These are phyloP conservation scores for Exophiala dermatitidis DNA, from an alignment of 2,329 filamentous ascomycete species.

Conservation along the genomic window DNA sequence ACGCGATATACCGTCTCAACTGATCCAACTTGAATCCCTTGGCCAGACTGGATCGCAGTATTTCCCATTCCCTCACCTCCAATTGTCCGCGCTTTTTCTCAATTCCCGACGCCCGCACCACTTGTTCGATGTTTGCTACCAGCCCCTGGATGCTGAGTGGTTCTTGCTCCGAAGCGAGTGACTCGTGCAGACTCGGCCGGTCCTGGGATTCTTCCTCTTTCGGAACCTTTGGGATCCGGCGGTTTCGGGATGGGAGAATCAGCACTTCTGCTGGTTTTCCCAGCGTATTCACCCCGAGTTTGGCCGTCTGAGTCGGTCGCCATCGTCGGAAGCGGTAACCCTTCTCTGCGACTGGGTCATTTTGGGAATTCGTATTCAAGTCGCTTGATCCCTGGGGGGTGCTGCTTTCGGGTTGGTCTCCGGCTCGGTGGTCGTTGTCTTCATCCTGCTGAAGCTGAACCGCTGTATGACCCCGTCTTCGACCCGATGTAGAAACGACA, in stretches of 20 bases:
- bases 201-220: slow-evolving; percentile 1
- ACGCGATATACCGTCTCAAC: slow-evolving; percentile 11
- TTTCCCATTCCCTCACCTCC: slow-evolving; percentile 11
- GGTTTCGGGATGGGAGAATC: slow-evolving; percentile 29
- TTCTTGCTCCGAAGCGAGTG: slow-evolving; percentile 18
- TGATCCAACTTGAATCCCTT: slow-evolving; percentile 11
- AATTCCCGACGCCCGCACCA: slow-evolving; percentile 5
- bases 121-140: slow-evolving; percentile 20
- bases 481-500: neutral
- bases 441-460: slow-evolving; percentile 7
- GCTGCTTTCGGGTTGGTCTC: neutral
- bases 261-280: slow-evolving; percentile 36
- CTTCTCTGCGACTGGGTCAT: neutral
- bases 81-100: slow-evolving; percentile 15
- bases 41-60: slow-evolving; percentile 7
- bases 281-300: slow-evolving; percentile 32
- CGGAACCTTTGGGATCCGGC: slow-evolving; percentile 16
- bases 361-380: neutral
- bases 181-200: slow-evolving; percentile 15
- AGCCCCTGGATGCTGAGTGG: slow-evolving; percentile 15
- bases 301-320: slow-evolving; percentile 20
- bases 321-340: slow-evolving; percentile 13
- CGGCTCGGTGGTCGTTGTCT: neutral
- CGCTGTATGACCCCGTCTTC: slow-evolving; percentile 16
- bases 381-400: neutral